Evolutionary conservation across 2,329 filamentous ascomycete genomes (phyloP).

Genomic region (Metarhizium album): DNA sequence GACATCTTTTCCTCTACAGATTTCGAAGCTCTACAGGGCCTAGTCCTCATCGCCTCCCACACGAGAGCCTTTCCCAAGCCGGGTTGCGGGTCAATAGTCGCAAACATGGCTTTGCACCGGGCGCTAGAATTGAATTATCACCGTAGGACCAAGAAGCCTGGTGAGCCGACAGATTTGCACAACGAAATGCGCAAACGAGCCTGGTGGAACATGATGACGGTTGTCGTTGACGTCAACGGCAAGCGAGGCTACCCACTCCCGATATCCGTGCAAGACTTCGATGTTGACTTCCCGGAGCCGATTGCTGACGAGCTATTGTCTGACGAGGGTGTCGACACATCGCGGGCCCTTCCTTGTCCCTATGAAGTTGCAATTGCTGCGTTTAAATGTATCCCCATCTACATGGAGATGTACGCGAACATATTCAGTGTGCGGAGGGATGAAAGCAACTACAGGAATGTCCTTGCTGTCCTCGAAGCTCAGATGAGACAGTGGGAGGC

Average conservation of each 20-base stretch:
- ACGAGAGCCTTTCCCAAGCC: constrained; percentile 71
- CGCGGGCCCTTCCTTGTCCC: constrained; percentile 47
- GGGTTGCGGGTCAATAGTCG: constrained; percentile 60
- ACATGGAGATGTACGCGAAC: constrained; percentile 63
- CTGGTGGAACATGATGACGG: constrained; percentile 62
- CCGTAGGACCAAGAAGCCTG: constrained; percentile 47
- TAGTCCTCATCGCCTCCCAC: constrained; percentile 61
- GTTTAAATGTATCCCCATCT: constrained; percentile 54
- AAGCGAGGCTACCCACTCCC: constrained; percentile 71
- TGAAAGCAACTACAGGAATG: constrained; percentile 50
- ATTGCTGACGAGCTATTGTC: constrained; percentile 61
- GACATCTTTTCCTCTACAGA: constrained; percentile 51
- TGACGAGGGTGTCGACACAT: constrained; percentile 50
- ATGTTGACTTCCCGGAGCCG: constrained; percentile 63
- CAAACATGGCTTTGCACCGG: constrained; percentile 51
- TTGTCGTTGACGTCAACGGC: constrained; percentile 59
- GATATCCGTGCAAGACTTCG: constrained; percentile 63
- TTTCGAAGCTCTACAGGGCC: constrained; percentile 58
- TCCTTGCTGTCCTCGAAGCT: constrained; percentile 54
- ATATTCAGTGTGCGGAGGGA: constrained; percentile 62
- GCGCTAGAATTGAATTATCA: constrained; percentile 70
- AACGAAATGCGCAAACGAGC: constrained; percentile 67
- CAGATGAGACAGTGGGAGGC: constrained; percentile 54
- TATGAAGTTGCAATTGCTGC: constrained; percentile 57
- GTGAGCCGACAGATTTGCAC: constrained; percentile 43